These are phyloP conservation scores for Yamadazyma sp. DNA, from an alignment of 805 yeast species.

Conservation along the genomic window DNA sequence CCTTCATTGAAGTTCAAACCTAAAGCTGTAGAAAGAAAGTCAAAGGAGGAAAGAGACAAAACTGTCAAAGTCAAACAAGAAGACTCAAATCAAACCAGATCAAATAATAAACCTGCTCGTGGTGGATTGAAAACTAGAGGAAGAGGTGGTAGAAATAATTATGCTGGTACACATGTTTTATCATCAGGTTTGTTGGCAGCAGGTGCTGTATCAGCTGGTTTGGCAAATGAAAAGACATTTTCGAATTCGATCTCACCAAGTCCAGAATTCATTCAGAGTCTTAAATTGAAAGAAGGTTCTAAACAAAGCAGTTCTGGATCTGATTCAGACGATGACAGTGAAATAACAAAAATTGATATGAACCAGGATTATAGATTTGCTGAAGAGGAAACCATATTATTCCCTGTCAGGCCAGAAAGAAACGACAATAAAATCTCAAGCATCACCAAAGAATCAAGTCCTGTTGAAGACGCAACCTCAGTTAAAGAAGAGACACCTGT, in stretches of 20 bases:
- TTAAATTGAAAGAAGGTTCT: conserved; percentile 3
- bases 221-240: neutral
- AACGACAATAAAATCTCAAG: conserved; percentile 36
- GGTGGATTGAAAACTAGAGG: conserved; percentile 29
- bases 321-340: conserved; percentile 39
- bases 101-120: conserved; percentile 13
- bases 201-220: conserved; percentile 52
- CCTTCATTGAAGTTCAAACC: conserved; percentile 77
- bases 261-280: conserved; percentile 5
- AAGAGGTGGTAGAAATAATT: conserved; percentile 33
- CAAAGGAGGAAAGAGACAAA: conserved; percentile 78
- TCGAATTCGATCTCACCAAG: conserved; percentile 27
- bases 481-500: conserved; percentile 7
- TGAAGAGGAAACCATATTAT: conserved; percentile 52
- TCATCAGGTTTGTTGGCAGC: conserved; percentile 73
- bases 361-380: conserved; percentile 54
- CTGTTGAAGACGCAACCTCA: conserved; percentile 8
- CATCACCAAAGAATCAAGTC: conserved; percentile 12
- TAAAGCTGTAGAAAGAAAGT: conserved; percentile 78
- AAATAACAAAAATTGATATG: conserved; percentile 56
- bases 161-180: conserved; percentile 59
- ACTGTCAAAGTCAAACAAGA: conserved; percentile 46
- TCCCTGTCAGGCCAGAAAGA: conserved; percentile 71
- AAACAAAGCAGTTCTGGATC: conserved; percentile 5
- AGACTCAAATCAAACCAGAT: conserved; percentile 25